phyloP scores from a whole-genome alignment of 2,329 filamentous ascomycete genomes.

The Hawksworthiomyces lignivorus region DNA sequence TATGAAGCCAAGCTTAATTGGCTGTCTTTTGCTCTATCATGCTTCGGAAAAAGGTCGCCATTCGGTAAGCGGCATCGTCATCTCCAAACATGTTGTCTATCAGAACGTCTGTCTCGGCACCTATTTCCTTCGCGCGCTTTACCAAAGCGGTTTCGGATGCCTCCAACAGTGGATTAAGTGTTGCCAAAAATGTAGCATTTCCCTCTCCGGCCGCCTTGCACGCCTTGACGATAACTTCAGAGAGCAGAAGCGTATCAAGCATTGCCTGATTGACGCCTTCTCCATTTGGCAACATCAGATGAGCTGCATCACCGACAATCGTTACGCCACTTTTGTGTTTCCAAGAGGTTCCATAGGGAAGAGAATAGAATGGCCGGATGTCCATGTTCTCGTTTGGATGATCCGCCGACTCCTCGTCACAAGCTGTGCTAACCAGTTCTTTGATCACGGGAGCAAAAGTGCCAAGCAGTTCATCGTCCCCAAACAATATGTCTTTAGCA shows the following conservation, averaged over 20 bases:
- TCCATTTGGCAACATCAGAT: constrained; percentile 44
- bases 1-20: too few relatives aligned
- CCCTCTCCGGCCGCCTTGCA: constrained; percentile 18
- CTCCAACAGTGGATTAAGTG: constrained; percentile 14
- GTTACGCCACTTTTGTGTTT: constrained; percentile 33
- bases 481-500: constrained; percentile 17
- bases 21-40: too few relatives aligned
- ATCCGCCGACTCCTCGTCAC: constrained; percentile 18
- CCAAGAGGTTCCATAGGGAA: constrained; percentile 39
- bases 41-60: too few relatives aligned
- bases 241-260: constrained; percentile 40
- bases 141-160: constrained; percentile 19
- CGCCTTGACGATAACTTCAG: constrained; percentile 14
- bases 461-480: constrained; percentile 7
- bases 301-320: constrained; percentile 47
- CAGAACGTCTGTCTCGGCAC: constrained; percentile 10
- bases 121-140: constrained; percentile 10
- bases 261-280: constrained; percentile 48
- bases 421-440: constrained; percentile 21
- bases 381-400: constrained; percentile 14
- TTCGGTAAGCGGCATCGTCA: constrained; percentile 2
- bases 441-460: constrained; percentile 21
- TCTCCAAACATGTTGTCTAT: constrained; percentile 13
- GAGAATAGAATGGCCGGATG: constrained; percentile 24
- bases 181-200: constrained; percentile 10